These are phyloP conservation scores for Starmerella gropengiesseri DNA, from an alignment of 805 yeast genomes.

Conservation along the genomic window DNA sequence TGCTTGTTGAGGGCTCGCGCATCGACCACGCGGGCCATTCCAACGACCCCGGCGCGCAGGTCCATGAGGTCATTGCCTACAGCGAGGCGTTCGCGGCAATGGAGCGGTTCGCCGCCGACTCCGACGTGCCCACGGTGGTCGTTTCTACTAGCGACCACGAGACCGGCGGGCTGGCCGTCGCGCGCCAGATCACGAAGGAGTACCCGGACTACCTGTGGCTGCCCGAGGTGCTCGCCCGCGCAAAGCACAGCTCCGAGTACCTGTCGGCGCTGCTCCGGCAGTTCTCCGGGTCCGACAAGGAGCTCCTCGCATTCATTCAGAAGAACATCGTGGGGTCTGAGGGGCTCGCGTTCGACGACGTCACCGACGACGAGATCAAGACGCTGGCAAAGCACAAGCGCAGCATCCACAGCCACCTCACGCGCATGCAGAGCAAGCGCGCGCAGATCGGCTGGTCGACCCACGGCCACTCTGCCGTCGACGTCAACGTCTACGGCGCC, in stretches of 20 bases:
- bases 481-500: slow-evolving; percentile 81
- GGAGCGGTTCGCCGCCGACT: slow-evolving; percentile 49
- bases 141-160: slow-evolving; percentile 89
- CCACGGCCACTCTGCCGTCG: slow-evolving; percentile 93
- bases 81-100: slow-evolving; percentile 73
- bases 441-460: slow-evolving; percentile 95
- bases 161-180: slow-evolving; percentile 87
- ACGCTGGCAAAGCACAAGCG: slow-evolving; percentile 32
- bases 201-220: slow-evolving; percentile 87
- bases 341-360: slow-evolving; percentile 59
- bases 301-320: slow-evolving; percentile 38
- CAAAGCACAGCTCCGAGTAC: slow-evolving; percentile 69
- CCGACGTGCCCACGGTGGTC: slow-evolving; percentile 66
- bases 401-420: slow-evolving; percentile 40
- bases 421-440: slow-evolving; percentile 63
- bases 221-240: slow-evolving; percentile 63
- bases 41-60: slow-evolving; percentile 92
- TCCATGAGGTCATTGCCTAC: slow-evolving; percentile 77
- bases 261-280: slow-evolving; percentile 40
- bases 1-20: slow-evolving; percentile 82
- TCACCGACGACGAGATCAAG: slow-evolving; percentile 43
- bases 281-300: slow-evolving; percentile 22
- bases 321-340: slow-evolving; percentile 42
- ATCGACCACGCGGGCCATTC: slow-evolving; percentile 94
- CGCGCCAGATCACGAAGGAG: slow-evolving; percentile 54